A percentile compares a stretch with the other conserved stretches of the same genome.
Conservation (phyloP, 2,329 filamentous ascomycete species). For the Sporothrix curviconia region DNA sequence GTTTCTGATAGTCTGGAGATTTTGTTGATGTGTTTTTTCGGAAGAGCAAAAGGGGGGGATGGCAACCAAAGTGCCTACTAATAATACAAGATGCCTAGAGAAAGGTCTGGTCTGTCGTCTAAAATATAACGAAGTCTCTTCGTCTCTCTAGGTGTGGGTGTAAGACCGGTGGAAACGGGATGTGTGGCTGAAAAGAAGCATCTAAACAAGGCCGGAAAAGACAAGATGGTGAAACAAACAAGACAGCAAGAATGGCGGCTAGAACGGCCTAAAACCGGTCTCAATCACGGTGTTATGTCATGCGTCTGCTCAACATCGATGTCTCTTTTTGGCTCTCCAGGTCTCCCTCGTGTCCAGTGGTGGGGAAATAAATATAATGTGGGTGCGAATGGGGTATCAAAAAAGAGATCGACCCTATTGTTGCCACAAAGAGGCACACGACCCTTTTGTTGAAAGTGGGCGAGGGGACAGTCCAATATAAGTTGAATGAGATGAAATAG, state of each 20-base stretch:
- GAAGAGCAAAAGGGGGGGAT: background rate
- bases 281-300: no score
- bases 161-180: background rate
- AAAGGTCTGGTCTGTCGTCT: background rate
- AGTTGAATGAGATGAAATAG: background rate
- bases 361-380: background rate
- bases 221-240: background rate
- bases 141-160: background rate
- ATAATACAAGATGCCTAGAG: conserved; percentile 1
- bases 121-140: background rate
- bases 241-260: no score
- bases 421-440: no score
- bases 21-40: no score
- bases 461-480: no score
- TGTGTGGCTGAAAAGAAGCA: background rate
- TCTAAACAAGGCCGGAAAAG: no score
- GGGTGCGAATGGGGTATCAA: background rate
- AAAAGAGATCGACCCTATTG: background rate
- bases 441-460: no score
- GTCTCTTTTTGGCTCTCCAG: background rate
- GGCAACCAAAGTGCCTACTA: background rate
- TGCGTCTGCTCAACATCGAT: background rate
- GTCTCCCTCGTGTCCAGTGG: background rate
- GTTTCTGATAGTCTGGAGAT: no score
- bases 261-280: no score